phyloP scores from a whole-genome alignment of 495 filamentous ascomycete genomes.

The Trichoderma gamsii region DNA sequence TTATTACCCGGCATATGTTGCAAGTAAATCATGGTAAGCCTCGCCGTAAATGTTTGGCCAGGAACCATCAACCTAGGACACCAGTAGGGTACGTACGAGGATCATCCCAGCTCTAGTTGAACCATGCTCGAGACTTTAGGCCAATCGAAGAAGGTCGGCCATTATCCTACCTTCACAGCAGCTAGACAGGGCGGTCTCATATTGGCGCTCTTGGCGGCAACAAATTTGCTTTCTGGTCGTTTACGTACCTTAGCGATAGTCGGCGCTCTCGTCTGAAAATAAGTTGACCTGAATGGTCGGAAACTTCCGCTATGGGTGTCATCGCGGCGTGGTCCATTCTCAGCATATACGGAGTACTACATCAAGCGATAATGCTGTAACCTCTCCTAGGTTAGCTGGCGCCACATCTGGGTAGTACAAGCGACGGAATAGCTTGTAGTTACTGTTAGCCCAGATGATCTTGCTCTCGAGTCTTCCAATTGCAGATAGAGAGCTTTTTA shows the following conservation, averaged over 20 bases:
- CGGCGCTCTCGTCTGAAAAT: neutral
- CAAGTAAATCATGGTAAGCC: neutral
- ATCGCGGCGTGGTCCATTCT: neutral
- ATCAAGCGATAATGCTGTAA: neutral
- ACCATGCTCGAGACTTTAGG: neutral
- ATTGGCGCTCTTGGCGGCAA: neutral
- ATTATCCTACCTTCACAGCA: neutral
- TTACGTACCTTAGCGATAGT: neutral
- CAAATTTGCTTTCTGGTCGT: neutral
- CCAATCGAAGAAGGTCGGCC: neutral
- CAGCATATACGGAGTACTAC: neutral
- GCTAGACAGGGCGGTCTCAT: neutral
- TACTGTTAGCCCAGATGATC: neutral
- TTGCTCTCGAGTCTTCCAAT: neutral
- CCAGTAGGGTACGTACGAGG: neutral
- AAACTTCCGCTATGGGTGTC: too few species aligned
- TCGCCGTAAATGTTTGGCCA: neutral
- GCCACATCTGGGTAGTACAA: neutral
- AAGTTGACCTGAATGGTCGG: neutral
- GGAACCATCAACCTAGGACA: neutral
- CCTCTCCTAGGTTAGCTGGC: too few species aligned
- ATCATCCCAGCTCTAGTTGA: neutral
- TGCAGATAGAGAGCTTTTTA: neutral
- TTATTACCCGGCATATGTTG: neutral
- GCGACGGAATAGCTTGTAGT: neutral